Evolutionary conservation across 768 basidiomycete species (phyloP).

Genomic region (Trametes cingulata): DNA sequence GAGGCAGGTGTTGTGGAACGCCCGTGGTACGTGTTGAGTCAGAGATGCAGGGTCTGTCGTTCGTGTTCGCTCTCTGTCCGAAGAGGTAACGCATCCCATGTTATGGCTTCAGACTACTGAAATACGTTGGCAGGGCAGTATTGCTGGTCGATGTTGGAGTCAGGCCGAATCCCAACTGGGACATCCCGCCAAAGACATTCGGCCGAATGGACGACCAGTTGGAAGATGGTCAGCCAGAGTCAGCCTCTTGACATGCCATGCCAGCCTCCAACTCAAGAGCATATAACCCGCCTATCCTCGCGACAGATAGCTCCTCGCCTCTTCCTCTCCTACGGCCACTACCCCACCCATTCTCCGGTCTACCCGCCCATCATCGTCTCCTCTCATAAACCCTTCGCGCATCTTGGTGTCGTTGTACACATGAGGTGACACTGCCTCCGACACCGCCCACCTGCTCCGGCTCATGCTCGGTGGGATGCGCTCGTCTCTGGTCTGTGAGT

Average conservation of each 20-base stretch:
- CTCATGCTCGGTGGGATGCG: background rate
- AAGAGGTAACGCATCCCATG: no score
- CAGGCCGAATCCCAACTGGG: no score
- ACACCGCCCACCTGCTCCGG: background rate
- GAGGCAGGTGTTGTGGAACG: no score
- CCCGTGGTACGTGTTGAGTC: no score
- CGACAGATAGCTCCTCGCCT: background rate
- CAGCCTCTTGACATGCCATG: background rate
- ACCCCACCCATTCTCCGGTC: background rate
- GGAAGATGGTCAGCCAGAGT: no score
- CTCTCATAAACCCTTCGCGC: background rate
- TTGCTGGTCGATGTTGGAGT: no score
- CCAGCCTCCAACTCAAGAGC: background rate
- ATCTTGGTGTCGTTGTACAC: background rate
- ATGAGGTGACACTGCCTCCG: background rate
- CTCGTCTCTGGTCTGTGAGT: background rate
- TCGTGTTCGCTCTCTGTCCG: no score
- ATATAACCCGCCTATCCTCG: background rate
- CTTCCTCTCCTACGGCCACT: background rate
- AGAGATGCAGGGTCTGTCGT: no score
- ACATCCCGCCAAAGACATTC: no score
- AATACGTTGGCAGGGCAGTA: background rate
- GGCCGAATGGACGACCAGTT: no score
- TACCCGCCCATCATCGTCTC: background rate
- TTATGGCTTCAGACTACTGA: no score